These are phyloP conservation scores for Crithidia expoeki DNA, from an alignment of 208 protist genomes.

Conservation along the genomic window DNA sequence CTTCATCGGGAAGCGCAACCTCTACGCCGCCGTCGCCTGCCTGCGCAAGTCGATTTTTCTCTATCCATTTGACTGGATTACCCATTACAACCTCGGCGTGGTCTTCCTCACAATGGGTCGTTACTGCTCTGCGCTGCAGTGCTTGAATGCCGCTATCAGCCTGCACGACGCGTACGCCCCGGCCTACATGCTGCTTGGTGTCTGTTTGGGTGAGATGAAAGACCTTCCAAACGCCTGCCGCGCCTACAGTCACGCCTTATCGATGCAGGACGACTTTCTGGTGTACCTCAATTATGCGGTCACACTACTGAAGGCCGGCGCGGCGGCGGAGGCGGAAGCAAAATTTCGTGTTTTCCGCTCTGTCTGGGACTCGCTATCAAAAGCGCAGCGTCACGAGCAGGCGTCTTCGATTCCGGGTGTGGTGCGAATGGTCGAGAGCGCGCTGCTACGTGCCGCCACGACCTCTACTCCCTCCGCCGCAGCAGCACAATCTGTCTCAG, in stretches of 20 bases:
- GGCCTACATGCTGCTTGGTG: constrained; percentile 94
- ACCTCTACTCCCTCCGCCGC: neutral
- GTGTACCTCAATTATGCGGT: constrained; percentile 94
- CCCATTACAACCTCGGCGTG: constrained; percentile 95
- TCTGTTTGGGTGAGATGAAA: constrained; percentile 93
- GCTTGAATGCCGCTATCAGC: constrained; percentile 91
- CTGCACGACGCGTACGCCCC: constrained; percentile 81
- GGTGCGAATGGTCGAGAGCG: constrained; percentile 27
- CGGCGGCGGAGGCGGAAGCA: constrained; percentile 36
- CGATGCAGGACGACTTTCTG: constrained; percentile 84
- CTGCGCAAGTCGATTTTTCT: constrained; percentile 94
- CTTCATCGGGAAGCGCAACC: constrained; percentile 95
- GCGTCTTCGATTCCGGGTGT: constrained; percentile 36
- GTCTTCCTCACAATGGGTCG: constrained; percentile 91
- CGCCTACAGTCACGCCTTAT: constrained; percentile 92
- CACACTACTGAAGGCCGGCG: constrained; percentile 75
- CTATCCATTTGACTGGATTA: constrained; percentile 96
- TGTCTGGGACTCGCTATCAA: constrained; percentile 40
- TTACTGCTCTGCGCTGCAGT: constrained; percentile 96
- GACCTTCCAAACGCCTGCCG: constrained; percentile 94
- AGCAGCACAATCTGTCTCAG: neutral
- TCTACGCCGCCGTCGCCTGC: constrained; percentile 94
- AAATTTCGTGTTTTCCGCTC: constrained; percentile 60
- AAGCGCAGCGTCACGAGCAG: constrained; percentile 40
- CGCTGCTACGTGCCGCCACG: constrained; percentile 3